These are phyloP conservation scores for Pyrenula massariospora DNA, from an alignment of 495 filamentous ascomycete species.

Conservation along the genomic window DNA sequence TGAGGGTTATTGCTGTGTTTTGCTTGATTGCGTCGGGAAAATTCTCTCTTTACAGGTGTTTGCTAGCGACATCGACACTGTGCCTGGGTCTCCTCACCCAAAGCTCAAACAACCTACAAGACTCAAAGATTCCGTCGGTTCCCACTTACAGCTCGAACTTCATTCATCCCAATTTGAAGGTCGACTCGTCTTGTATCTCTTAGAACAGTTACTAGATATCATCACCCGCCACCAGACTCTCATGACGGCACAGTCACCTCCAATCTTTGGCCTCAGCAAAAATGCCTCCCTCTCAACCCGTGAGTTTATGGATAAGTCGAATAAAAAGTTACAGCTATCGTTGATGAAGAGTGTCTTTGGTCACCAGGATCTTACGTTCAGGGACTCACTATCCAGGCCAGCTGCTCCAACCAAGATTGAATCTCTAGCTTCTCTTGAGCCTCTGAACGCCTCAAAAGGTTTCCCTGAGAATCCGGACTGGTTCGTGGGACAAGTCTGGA, in stretches of 20 bases:
- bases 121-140: slow-evolving; percentile 8
- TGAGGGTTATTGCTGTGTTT: slow-evolving; percentile 25
- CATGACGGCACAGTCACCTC: slow-evolving; percentile 2
- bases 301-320: slow-evolving; percentile 14
- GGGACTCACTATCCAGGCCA: slow-evolving; percentile 7
- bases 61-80: slow-evolving; percentile 12
- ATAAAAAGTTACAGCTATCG: slow-evolving; percentile 24
- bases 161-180: slow-evolving; percentile 17
- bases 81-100: slow-evolving; percentile 4
- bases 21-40: slow-evolving; percentile 23
- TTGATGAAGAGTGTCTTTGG: slow-evolving; percentile 30
- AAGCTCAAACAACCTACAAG: slow-evolving; percentile 19
- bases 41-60: slow-evolving; percentile 28
- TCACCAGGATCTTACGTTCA: slow-evolving; percentile 15
- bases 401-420: slow-evolving; percentile 12
- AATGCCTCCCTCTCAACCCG: background rate
- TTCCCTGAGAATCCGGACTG: slow-evolving; percentile 21
- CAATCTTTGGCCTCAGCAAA: background rate
- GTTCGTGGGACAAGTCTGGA: slow-evolving; percentile 36
- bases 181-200: slow-evolving; percentile 23
- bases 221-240: slow-evolving; percentile 7
- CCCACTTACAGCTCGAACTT: slow-evolving; percentile 11
- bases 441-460: slow-evolving; percentile 1
- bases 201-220: slow-evolving; percentile 21
- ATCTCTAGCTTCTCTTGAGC: slow-evolving; percentile 4